A percentile compares a stretch with the other conserved stretches of the same genome.
Conservation (phyloP, 192 early-diverging fungal species). For the Geosiphon pyriformis region DNA sequence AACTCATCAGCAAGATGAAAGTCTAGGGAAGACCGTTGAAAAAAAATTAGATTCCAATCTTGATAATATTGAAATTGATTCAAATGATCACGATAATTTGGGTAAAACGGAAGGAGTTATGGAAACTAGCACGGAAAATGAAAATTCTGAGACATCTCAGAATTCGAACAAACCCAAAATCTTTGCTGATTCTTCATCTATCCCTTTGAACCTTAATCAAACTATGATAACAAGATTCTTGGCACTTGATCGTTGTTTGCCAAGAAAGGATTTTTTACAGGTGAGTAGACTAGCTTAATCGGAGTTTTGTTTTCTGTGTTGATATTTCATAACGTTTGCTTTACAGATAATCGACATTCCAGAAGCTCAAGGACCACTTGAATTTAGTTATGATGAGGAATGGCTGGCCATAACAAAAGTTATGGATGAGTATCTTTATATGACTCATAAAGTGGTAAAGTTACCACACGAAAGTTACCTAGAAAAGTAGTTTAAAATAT, state of each 20-base stretch:
- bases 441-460: constrained; percentile 35
- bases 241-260: constrained; percentile 92
- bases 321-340: neutral
- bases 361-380: constrained; percentile 30
- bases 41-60: constrained; percentile 21
- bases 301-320: neutral
- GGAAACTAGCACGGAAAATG: no score
- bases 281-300: constrained; percentile 32
- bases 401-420: constrained; percentile 76
- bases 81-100: no score
- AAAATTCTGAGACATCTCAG: no score
- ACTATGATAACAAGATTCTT: constrained; percentile 72
- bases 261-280: constrained; percentile 74
- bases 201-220: constrained; percentile 2
- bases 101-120: no score
- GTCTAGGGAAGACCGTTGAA: constrained; percentile 36
- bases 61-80: constrained; percentile 6
- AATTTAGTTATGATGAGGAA: constrained; percentile 80
- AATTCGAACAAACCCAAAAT: no score
- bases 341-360: constrained; percentile 52
- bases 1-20: no score
- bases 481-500: constrained; percentile 23
- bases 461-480: constrained; percentile 45
- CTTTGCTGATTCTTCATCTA: no score
- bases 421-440: constrained; percentile 50